phyloP scores from a whole-genome alignment of 1,284 basidiomycete species.

The Coniophora puteana region DNA sequence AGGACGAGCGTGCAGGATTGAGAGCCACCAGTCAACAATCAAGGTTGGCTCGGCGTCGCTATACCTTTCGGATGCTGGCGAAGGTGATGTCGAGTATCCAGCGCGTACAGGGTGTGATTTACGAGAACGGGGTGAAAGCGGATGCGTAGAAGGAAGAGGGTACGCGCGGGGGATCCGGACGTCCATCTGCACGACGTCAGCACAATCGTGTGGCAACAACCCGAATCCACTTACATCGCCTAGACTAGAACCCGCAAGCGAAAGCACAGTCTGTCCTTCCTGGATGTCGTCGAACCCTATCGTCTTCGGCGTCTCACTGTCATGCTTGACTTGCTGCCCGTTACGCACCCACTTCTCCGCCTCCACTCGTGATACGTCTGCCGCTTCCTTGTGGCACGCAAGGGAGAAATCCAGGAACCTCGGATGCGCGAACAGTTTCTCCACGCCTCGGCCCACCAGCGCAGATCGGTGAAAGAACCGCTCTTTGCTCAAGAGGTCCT shows the following conservation, averaged over 20 bases:
- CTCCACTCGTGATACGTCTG: too few relatives aligned
- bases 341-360: too few relatives aligned
- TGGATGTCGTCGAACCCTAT: too few relatives aligned
- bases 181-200: constrained; percentile 11
- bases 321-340: too few relatives aligned
- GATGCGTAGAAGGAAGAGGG: constrained; percentile 17
- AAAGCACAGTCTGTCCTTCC: too few relatives aligned
- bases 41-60: constrained; percentile 4
- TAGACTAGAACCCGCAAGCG: neutral
- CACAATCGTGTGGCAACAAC: neutral
- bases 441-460: constrained; percentile 35
- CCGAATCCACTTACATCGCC: neutral
- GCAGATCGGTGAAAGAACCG: constrained; percentile 44
- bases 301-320: too few relatives aligned
- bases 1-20: constrained; percentile 4
- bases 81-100: constrained; percentile 13
- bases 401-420: constrained; percentile 44
- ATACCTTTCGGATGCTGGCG: neutral
- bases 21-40: constrained; percentile 7
- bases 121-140: constrained; percentile 16
- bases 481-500: constrained; percentile 36
- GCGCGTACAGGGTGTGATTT: constrained; percentile 15
- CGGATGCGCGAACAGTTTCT: constrained; percentile 36
- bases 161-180: constrained; percentile 15
- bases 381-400: constrained; percentile 20